These are phyloP conservation scores for Glycine tomentella DNA, from an alignment of 306 rosid species.

Conservation along the genomic window DNA sequence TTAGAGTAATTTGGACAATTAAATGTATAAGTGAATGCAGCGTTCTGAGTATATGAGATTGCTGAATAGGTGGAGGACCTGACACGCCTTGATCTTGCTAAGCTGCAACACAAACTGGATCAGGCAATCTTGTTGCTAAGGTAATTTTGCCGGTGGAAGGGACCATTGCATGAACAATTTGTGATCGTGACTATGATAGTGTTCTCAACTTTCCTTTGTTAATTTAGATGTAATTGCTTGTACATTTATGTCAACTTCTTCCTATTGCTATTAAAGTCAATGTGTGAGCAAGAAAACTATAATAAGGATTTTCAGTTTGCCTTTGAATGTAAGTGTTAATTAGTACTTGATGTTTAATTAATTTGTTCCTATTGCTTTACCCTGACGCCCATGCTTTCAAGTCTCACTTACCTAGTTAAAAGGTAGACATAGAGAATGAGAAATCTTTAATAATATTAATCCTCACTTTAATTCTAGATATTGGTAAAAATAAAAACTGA, in stretches of 20 bases:
- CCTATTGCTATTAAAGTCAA: too few species aligned
- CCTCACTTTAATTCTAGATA: too few species aligned
- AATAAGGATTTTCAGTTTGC: background rate
- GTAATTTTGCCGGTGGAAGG: background rate
- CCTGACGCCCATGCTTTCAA: background rate
- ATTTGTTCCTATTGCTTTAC: slow-evolving; percentile 16
- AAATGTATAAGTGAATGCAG: background rate
- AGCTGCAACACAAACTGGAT: slow-evolving; percentile 48
- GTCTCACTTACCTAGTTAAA: background rate
- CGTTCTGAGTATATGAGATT: slow-evolving; percentile 16
- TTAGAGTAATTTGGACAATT: too few species aligned
- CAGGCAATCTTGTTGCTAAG: slow-evolving; percentile 23
- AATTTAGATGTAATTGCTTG: too few species aligned
- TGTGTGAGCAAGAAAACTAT: background rate
- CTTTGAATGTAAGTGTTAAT: background rate
- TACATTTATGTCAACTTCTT: too few species aligned
- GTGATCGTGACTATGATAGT: background rate
- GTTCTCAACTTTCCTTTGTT: too few species aligned
- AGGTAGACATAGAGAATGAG: too few species aligned
- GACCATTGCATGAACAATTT: background rate
- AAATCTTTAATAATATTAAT: too few species aligned
- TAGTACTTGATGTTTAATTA: background rate
- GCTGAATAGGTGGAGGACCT: slow-evolving; percentile 47
- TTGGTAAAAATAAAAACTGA: too few species aligned
- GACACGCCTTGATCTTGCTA: slow-evolving; percentile 40